Evolutionary conservation across 805 yeast genomes (phyloP).

Genomic region (Blastobotrys peoriensis): DNA sequence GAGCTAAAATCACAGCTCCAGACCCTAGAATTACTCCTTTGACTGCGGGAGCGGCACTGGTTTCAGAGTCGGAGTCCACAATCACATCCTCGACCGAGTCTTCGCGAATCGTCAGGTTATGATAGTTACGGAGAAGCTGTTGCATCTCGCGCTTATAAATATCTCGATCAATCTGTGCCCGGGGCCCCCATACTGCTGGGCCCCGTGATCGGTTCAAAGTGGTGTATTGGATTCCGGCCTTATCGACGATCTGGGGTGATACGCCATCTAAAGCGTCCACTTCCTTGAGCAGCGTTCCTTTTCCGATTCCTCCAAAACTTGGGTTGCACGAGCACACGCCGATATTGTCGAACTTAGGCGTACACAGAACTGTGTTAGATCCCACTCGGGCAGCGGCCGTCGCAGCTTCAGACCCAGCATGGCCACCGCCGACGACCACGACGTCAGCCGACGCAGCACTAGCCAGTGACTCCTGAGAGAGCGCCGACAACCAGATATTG

Average conservation of each 20-base stretch:
- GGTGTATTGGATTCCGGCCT: slow-evolving; percentile 88
- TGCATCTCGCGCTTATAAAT: slow-evolving; percentile 81
- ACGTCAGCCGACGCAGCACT: slow-evolving; percentile 44
- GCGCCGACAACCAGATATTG: background rate
- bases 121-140: slow-evolving; percentile 43
- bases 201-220: slow-evolving; percentile 83
- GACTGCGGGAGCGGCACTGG: slow-evolving; percentile 37
- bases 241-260: slow-evolving; percentile 77
- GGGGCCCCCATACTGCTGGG: slow-evolving; percentile 96
- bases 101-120: slow-evolving; percentile 52
- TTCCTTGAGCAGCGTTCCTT: slow-evolving; percentile 86
- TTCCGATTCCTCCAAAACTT: slow-evolving; percentile 97
- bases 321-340: slow-evolving; percentile 98
- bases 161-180: slow-evolving; percentile 91
- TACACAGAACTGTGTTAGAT: slow-evolving; percentile 58
- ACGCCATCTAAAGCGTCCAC: slow-evolving; percentile 97
- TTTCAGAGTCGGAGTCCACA: slow-evolving; percentile 38
- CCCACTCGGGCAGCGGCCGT: slow-evolving; percentile 88
- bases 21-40: slow-evolving; percentile 68
- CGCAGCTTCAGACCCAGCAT: slow-evolving; percentile 98
- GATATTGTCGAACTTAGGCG: slow-evolving; percentile 67
- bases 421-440: slow-evolving; percentile 94
- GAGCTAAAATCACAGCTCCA: slow-evolving; percentile 55
- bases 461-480: background rate
- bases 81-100: slow-evolving; percentile 84